phyloP scores from a whole-genome alignment of 2,329 filamentous ascomycete species.

The Penicillium sp. region DNA sequence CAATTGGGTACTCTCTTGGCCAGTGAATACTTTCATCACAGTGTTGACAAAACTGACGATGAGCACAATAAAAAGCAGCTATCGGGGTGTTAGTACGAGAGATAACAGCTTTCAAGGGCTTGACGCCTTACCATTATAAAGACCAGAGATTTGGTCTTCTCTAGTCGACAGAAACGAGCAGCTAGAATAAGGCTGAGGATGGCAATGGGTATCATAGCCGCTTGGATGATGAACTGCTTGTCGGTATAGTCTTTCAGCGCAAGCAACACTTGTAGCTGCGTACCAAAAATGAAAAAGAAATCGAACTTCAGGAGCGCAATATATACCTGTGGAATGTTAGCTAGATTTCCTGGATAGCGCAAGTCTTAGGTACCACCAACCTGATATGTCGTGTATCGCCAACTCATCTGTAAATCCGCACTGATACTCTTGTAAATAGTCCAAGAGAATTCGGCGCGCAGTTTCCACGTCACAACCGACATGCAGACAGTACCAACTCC shows the following conservation, averaged over 20 bases:
- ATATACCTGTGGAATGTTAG: slow-evolving; percentile 11
- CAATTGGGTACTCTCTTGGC: neutral
- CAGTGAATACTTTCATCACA: slow-evolving; percentile 5
- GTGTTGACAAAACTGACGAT: slow-evolving; percentile 10
- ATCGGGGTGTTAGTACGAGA: neutral
- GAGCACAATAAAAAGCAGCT: slow-evolving; percentile 15
- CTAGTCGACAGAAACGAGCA: slow-evolving; percentile 18
- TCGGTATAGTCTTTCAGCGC: slow-evolving; percentile 6
- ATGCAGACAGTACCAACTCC: slow-evolving; percentile 13
- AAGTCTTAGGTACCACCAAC: neutral
- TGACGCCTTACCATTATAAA: slow-evolving; percentile 11
- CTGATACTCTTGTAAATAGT: slow-evolving; percentile 24
- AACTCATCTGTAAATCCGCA: slow-evolving; percentile 22
- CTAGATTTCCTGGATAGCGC: too few relatives aligned
- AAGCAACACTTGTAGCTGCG: slow-evolving; percentile 20
- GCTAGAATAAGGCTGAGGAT: slow-evolving; percentile 11
- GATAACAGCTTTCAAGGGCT: neutral
- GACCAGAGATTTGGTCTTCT: slow-evolving; percentile 18
- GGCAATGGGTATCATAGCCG: slow-evolving; percentile 16
- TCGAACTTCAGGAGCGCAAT: slow-evolving; percentile 23
- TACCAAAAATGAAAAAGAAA: slow-evolving; percentile 24
- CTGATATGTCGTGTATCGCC: slow-evolving; percentile 20
- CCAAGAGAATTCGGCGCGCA: slow-evolving; percentile 22
- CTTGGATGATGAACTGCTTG: slow-evolving; percentile 15
- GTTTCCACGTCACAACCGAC: slow-evolving; percentile 19